Evolutionary conservation across 176 grass and related monocot genomes (phyloP).

Genomic region (Urochloa ruziziensis): DNA sequence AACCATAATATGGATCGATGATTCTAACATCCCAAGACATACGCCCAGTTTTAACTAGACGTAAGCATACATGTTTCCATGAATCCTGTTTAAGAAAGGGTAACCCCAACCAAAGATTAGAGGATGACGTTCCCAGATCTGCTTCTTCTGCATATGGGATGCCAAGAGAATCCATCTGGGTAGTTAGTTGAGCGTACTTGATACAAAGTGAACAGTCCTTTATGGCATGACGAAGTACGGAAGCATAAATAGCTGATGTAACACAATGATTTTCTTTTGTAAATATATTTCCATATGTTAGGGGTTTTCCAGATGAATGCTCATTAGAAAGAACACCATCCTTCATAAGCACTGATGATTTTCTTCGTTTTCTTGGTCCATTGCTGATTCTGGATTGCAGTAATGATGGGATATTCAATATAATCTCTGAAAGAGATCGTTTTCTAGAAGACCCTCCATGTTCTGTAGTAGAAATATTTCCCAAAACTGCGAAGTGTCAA

Average conservation of each 20-base stretch:
- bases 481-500: constrained; percentile 41
- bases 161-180: constrained; percentile 81
- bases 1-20: constrained; percentile 70
- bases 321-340: constrained; percentile 25
- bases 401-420: constrained; percentile 54
- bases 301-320: constrained; percentile 34
- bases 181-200: constrained; percentile 90
- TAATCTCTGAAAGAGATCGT: constrained; percentile 53
- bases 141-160: constrained; percentile 89
- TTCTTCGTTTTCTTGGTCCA: constrained; percentile 51
- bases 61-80: constrained; percentile 79
- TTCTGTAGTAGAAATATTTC: constrained; percentile 30
- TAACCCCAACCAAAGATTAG: constrained; percentile 77
- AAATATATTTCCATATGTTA: constrained; percentile 68
- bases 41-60: constrained; percentile 71
- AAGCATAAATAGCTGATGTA: constrained; percentile 67
- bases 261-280: constrained; percentile 55
- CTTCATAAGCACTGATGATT: constrained; percentile 36
- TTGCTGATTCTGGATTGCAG: constrained; percentile 38
- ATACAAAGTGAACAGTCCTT: constrained; percentile 80
- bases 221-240: constrained; percentile 78
- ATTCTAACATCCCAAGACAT: constrained; percentile 92
- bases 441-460: constrained; percentile 55
- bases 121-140: constrained; percentile 56
- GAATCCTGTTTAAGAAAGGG: constrained; percentile 66